Evolutionary conservation across 2,329 filamentous ascomycete species (phyloP).

Genomic region (Leptographium lundbergii): DNA sequence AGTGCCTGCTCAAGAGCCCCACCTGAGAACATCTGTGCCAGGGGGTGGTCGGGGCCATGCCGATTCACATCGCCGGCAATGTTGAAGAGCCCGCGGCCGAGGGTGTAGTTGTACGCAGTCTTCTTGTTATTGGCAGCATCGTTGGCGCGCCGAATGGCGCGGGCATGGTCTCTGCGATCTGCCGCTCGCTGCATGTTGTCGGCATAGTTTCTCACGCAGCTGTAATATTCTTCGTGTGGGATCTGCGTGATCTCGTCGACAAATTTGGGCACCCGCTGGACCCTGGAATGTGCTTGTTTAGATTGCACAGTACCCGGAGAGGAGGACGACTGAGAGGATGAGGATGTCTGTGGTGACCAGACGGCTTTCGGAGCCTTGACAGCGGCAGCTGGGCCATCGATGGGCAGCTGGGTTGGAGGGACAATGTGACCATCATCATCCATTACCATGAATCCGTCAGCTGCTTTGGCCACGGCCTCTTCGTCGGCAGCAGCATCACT

Average conservation of each 20-base stretch:
- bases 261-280: slow-evolving; percentile 2
- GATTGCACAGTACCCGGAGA: slow-evolving; percentile 1
- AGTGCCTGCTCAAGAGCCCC: slow-evolving; percentile 6
- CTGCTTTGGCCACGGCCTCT: slow-evolving; percentile 1
- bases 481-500: background rate
- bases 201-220: slow-evolving; percentile 9
- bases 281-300: background rate
- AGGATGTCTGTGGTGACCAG: background rate
- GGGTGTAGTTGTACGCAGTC: slow-evolving; percentile 6
- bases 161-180: slow-evolving; percentile 4
- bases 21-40: slow-evolving; percentile 7
- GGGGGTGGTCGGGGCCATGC: slow-evolving; percentile 3
- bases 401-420: background rate
- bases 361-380: background rate
- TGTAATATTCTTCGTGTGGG: slow-evolving; percentile 10
- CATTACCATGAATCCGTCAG: slow-evolving; percentile 2
- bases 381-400: background rate
- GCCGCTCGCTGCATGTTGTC: slow-evolving; percentile 9
- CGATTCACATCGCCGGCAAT: slow-evolving; percentile 4
- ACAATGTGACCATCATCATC: slow-evolving; percentile 7
- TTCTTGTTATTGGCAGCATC: background rate
- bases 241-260: slow-evolving; percentile 13
- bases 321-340: background rate
- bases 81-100: slow-evolving; percentile 13
- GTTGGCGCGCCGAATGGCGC: slow-evolving; percentile 3